These are phyloP conservation scores for Lotus japonicus DNA, from an alignment of 306 rosid species.

Conservation along the genomic window DNA sequence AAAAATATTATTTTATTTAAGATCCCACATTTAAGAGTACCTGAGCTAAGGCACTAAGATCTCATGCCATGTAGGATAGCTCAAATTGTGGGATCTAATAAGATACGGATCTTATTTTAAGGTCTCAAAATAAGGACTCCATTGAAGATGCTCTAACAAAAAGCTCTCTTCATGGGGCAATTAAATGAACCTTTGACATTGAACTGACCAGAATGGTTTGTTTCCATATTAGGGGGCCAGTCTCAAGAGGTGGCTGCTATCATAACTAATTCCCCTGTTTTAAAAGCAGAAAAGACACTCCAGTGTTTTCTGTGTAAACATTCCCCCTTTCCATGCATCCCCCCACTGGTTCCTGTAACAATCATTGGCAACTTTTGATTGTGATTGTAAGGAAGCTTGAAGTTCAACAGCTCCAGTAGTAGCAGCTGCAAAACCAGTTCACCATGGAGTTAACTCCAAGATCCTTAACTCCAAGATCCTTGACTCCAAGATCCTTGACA, in stretches of 20 bases:
- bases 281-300: not conserved
- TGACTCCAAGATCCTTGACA: not conserved
- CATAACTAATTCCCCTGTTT: not conserved
- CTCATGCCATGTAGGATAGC: too few relatives aligned
- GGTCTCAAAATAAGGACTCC: too few relatives aligned
- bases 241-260: conserved; percentile 20
- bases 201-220: conserved; percentile 3
- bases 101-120: too few relatives aligned
- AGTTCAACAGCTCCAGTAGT: conserved; percentile 15
- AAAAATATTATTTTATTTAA: too few relatives aligned
- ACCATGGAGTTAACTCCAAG: conserved; percentile 40
- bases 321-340: conserved; percentile 2
- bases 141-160: too few relatives aligned
- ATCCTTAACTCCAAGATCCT: not conserved
- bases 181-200: conserved; percentile 22
- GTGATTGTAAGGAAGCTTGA: conserved; percentile 8
- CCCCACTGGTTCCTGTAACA: conserved; percentile 6
- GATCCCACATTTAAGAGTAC: too few relatives aligned
- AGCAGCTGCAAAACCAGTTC: conserved; percentile 4
- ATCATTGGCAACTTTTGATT: conserved; percentile 5
- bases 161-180: not conserved
- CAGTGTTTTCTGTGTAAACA: not conserved
- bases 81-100: too few relatives aligned
- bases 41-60: too few relatives aligned
- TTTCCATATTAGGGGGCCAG: conserved; percentile 10